These are phyloP conservation scores for Penicillium canariense DNA, from an alignment of 495 filamentous ascomycete genomes.

Conservation along the genomic window DNA sequence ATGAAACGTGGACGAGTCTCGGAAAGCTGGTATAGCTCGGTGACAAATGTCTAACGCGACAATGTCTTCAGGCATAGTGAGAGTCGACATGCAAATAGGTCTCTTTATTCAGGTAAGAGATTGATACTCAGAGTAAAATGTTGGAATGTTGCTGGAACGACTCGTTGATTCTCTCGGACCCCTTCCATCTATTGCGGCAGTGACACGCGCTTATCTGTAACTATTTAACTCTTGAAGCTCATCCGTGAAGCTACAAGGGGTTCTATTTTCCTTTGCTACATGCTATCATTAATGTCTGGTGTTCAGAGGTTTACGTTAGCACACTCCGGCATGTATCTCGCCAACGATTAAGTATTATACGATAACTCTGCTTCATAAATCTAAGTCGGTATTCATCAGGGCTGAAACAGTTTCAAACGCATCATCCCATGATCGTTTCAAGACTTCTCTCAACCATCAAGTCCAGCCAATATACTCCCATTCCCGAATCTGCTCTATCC, in stretches of 20 bases:
- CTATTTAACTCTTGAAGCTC: background rate
- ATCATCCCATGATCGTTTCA: slow-evolving; percentile 29
- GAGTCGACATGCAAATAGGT: background rate
- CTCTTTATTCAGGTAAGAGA: background rate
- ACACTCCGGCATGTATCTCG: background rate
- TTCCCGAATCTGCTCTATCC: slow-evolving; percentile 22
- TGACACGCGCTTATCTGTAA: background rate
- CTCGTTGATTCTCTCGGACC: background rate
- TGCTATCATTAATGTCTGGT: background rate
- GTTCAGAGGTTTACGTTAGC: background rate
- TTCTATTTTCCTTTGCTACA: too few relatives aligned
- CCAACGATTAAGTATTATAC: background rate
- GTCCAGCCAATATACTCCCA: slow-evolving; percentile 23
- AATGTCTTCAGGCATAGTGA: background rate
- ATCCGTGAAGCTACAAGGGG: background rate
- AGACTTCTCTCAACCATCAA: slow-evolving; percentile 26
- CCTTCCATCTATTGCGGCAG: background rate
- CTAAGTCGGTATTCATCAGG: background rate
- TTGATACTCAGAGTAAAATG: background rate
- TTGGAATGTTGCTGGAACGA: background rate
- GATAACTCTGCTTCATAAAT: background rate
- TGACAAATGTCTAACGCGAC: background rate
- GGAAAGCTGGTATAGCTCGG: background rate
- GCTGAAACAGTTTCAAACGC: background rate
- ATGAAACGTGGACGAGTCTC: background rate